These are phyloP conservation scores for Voacanga thouarsii DNA, from an alignment of 257 asterid genomes.

Conservation along the genomic window DNA sequence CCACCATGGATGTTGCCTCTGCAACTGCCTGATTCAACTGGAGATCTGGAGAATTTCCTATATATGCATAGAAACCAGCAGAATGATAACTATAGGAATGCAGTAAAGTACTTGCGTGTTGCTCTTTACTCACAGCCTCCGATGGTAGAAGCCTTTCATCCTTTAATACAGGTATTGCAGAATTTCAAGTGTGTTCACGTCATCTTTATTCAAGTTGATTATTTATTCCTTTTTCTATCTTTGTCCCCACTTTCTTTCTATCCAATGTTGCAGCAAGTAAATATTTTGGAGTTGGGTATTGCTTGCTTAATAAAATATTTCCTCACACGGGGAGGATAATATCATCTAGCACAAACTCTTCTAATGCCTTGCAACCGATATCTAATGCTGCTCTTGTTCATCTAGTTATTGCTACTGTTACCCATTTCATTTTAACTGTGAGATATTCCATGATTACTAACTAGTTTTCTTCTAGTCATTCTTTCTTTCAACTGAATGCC, in stretches of 20 bases:
- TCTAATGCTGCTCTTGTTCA: background rate
- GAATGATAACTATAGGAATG: constrained; percentile 47
- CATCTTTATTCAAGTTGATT: background rate
- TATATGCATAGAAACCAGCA: constrained; percentile 43
- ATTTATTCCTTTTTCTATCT: background rate
- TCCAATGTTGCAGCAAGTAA: background rate
- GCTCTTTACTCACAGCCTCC: constrained; percentile 65
- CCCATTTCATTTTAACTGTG: background rate
- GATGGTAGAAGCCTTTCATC: constrained; percentile 73
- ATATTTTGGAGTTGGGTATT: background rate
- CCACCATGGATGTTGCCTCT: constrained; percentile 84
- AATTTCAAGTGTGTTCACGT: background rate
- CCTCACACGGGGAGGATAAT: background rate
- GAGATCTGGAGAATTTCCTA: constrained; percentile 49
- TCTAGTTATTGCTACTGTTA: background rate
- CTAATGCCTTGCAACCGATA: background rate
- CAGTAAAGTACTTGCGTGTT: constrained; percentile 54
- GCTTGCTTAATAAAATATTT: background rate
- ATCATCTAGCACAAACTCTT: background rate
- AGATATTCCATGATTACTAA: background rate
- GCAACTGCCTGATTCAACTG: constrained; percentile 52
- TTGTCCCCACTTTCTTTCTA: background rate
- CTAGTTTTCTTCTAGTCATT: background rate
- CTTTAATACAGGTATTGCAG: constrained; percentile 69
- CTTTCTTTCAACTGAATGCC: background rate